Percentiles rank a stretch among this genome's conserved stretches.
Conservation (phyloP, 2,329 filamentous ascomycete genomes). For the Epichloe sibirici region DNA sequence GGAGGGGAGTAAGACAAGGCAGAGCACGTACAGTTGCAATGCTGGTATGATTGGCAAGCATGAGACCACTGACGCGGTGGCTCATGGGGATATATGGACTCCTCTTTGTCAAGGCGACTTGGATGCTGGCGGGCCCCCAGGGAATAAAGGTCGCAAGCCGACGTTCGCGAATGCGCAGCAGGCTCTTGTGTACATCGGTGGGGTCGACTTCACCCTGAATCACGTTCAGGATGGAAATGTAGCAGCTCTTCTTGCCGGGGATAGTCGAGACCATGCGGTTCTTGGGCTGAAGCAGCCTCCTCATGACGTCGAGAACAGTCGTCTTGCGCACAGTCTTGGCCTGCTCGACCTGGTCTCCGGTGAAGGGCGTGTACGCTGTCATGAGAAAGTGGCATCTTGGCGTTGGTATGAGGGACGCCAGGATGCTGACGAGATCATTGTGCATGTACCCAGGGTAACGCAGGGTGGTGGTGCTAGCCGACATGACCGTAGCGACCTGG, state of each 20-base stretch:
- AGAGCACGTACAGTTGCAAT: slow-evolving; percentile 64
- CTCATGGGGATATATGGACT: slow-evolving; percentile 92
- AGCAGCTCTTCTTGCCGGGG: slow-evolving; percentile 93
- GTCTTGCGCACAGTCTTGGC: slow-evolving; percentile 97
- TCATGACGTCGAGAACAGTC: slow-evolving; percentile 95
- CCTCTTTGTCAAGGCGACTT: slow-evolving; percentile 91
- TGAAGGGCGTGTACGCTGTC: slow-evolving; percentile 97
- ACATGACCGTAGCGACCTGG: slow-evolving; percentile 91
- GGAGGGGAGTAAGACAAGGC: background rate
- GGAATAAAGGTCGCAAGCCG: slow-evolving; percentile 93
- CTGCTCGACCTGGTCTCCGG: slow-evolving; percentile 88
- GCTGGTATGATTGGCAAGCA: slow-evolving; percentile 96
- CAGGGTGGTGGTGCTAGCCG: slow-evolving; percentile 88
- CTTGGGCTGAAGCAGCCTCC: slow-evolving; percentile 87
- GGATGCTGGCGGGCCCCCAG: slow-evolving; percentile 95
- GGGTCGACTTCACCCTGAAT: slow-evolving; percentile 98
- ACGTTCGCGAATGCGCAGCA: slow-evolving; percentile 89
- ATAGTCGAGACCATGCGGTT: slow-evolving; percentile 98
- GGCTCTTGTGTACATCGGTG: slow-evolving; percentile 95
- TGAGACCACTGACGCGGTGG: slow-evolving; percentile 87
- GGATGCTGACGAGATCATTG: slow-evolving; percentile 94
- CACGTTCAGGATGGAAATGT: slow-evolving; percentile 97
- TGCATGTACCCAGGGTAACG: slow-evolving; percentile 99
- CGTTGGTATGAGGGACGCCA: slow-evolving; percentile 90
- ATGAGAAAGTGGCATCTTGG: slow-evolving; percentile 96